These are phyloP conservation scores for Penicillium oxalicum DNA, from an alignment of 2,329 filamentous ascomycete species.

Conservation along the genomic window DNA sequence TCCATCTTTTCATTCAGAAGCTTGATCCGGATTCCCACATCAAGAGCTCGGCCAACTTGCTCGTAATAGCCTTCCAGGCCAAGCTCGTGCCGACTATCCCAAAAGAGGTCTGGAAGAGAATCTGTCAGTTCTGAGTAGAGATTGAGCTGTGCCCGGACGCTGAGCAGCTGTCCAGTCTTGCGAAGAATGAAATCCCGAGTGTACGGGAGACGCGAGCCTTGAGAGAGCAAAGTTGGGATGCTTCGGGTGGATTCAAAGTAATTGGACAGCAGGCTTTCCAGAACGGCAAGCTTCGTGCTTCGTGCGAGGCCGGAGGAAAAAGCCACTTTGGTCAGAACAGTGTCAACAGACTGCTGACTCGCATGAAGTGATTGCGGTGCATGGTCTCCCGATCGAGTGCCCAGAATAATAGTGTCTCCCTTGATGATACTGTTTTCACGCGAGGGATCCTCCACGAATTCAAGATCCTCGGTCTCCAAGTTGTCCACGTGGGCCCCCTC, in stretches of 20 bases:
- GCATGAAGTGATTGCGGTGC: constrained; percentile 17
- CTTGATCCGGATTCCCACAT: constrained; percentile 86
- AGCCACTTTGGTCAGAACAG: constrained; percentile 84
- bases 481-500: constrained; percentile 64
- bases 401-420: constrained; percentile 83
- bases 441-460: constrained; percentile 70
- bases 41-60: constrained; percentile 80
- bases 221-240: constrained; percentile 72
- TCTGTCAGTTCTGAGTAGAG: constrained; percentile 96
- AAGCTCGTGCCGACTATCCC: constrained; percentile 84
- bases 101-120: constrained; percentile 90
- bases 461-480: constrained; percentile 82
- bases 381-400: constrained; percentile 54
- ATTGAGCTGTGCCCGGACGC: constrained; percentile 85
- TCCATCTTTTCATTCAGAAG: constrained; percentile 96
- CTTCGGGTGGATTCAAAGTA: constrained; percentile 83
- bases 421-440: constrained; percentile 71
- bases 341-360: constrained; percentile 45
- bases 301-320: constrained; percentile 91
- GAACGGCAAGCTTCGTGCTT: constrained; percentile 85
- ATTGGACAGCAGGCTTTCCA: constrained; percentile 72
- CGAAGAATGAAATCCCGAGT: constrained; percentile 74
- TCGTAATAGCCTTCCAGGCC: constrained; percentile 93
- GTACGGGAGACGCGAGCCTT: constrained; percentile 58
- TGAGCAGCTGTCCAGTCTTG: constrained; percentile 88